Evolutionary conservation across 2,329 filamentous ascomycete genomes (phyloP), one percentile per base, ranked within the genome.

Genomic region (Aspergillus candidus): DNA sequence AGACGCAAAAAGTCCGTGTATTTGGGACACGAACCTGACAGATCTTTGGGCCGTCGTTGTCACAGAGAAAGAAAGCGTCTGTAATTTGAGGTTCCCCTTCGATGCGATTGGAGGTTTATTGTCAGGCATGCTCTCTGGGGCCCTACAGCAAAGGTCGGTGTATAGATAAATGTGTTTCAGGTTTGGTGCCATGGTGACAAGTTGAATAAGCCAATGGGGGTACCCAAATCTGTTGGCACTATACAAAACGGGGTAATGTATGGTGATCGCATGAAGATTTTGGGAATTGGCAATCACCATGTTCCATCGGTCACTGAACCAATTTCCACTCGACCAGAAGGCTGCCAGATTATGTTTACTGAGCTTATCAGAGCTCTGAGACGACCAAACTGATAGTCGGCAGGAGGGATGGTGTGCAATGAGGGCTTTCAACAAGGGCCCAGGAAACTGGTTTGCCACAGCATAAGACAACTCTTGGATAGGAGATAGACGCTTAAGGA

Each of bases 361-460:
- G 15, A 15, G 15, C 15, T 15, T 15, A 15, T 15, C 15, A 4
- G 15, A 15, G 15, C 15, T 15, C 15, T 50, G 48, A 12, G 14
- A 12, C 1, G 6, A 32, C 42, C 45, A 46, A 3, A 48, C 29
- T 14, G 47, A 15, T 1, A 50, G 3, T 5, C 11, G 14, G 18
- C 48, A 50, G 0, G 8, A 11, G 2, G 48, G 42, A 17, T 50
- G 48, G 31, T 31, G 6, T 6, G 22, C 27, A 10, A 17, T 29
- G 2, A 50, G 18, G 11, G 42, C 34, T 1, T 46, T n/a, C 6
- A 14, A 14, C 4, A 50, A n/a, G 8, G 4, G 4, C 7, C 15
- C 15, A 2, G 45, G 41, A 8, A 50, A 50, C 6, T 17, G 15
- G 11, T 35, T 43, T 4, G 1, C 3, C 4, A 32, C 17, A 4